Evolutionary conservation across 306 rosid species (phyloP).

Genomic region (Cicer judaicum): DNA sequence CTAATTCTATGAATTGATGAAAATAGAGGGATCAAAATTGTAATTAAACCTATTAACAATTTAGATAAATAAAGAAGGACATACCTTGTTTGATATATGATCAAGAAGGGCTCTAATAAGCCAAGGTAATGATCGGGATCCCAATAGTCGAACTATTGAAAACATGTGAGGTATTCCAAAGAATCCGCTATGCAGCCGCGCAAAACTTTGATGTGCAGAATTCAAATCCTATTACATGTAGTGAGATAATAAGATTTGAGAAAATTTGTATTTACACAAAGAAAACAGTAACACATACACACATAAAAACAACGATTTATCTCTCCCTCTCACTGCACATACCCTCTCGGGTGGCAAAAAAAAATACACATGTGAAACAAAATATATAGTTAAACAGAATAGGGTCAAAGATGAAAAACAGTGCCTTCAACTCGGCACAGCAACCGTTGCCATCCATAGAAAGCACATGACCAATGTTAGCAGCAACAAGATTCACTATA

Average conservation of each 20-base stretch:
- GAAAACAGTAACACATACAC: conserved; percentile 18
- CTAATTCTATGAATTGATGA: no score
- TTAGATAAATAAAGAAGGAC: conserved; percentile 35
- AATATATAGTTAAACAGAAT: neutral
- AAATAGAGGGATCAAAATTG: no score
- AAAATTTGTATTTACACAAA: conserved; percentile 5
- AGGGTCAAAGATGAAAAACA: neutral
- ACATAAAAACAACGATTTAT: conserved; percentile 16
- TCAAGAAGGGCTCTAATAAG: conserved; percentile 94
- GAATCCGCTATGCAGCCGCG: conserved; percentile 93
- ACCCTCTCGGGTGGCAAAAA: neutral
- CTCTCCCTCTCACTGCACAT: neutral
- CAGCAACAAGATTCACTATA: neutral
- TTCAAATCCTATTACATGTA: conserved; percentile 70
- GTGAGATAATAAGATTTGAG: conserved; percentile 14
- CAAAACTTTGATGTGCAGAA: conserved; percentile 98
- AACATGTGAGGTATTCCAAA: conserved; percentile 95
- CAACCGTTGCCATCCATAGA: neutral
- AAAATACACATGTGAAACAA: neutral
- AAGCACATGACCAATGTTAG: conserved; percentile 3
- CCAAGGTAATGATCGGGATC: conserved; percentile 98
- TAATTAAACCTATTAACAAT: conserved; percentile 38
- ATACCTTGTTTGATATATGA: conserved; percentile 95
- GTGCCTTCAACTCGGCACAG: neutral
- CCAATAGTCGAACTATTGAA: conserved; percentile 79